Conservation (phyloP, 768 basidiomycete species). For the Termitomyces sp. region DNA sequence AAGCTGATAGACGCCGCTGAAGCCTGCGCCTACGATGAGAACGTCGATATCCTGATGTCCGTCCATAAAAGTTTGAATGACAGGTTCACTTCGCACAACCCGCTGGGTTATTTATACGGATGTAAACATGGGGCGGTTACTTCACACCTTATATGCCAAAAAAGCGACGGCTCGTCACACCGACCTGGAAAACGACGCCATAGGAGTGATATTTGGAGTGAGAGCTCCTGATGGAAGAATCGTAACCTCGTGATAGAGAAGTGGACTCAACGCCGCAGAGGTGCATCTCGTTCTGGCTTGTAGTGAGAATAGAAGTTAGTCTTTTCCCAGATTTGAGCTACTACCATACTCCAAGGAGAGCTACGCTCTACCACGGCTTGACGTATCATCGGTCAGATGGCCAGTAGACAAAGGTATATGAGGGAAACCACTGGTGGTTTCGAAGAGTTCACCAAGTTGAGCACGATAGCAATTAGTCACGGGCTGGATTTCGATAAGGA, state of each 20-base stretch:
- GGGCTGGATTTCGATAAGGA: no score
- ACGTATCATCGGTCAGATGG: no score
- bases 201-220: neutral
- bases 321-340: no score
- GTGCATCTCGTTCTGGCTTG: no score
- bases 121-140: neutral
- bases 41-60: slow-evolving; percentile 12
- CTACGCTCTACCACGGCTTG: no score
- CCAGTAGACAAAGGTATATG: no score
- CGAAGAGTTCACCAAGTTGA: no score
- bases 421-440: no score
- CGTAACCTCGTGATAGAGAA: neutral
- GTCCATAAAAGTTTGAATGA: neutral
- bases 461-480: no score
- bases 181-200: neutral
- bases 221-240: neutral
- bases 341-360: no score
- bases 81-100: neutral
- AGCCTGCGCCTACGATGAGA: slow-evolving; percentile 22
- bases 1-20: slow-evolving; percentile 17
- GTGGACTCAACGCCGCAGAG: no score
- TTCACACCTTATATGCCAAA: neutral
- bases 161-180: neutral
- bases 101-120: neutral
- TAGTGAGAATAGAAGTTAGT: no score